Evolutionary conservation across 305 asterid species (phyloP).

Genomic region (Ajuga reptans): DNA sequence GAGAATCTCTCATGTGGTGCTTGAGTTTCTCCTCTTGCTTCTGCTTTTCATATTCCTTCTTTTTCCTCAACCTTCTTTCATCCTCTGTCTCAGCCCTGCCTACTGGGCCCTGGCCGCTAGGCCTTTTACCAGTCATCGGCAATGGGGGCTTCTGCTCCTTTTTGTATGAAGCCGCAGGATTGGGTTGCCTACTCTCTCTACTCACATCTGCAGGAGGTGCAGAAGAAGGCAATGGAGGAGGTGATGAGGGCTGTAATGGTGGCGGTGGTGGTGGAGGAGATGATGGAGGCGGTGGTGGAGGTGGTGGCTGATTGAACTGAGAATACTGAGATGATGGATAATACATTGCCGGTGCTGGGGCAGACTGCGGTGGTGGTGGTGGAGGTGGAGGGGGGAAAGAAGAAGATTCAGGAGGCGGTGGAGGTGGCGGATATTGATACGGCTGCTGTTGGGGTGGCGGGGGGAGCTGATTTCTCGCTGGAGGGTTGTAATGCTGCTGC

Average conservation of each 20-base stretch:
- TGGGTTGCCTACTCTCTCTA: slow-evolving; percentile 39
- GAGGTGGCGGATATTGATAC: slow-evolving; percentile 49
- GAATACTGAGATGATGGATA: slow-evolving; percentile 43
- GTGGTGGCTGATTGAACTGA: slow-evolving; percentile 53
- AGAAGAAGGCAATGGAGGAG: slow-evolving; percentile 58
- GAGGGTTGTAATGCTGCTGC: slow-evolving; percentile 43
- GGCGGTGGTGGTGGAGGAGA: slow-evolving; percentile 80
- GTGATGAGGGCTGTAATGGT: slow-evolving; percentile 58
- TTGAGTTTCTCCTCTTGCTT: slow-evolving; percentile 77
- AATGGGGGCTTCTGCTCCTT: slow-evolving; percentile 50
- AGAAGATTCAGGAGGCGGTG: slow-evolving; percentile 68
- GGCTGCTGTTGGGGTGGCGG: slow-evolving; percentile 54
- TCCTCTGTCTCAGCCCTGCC: slow-evolving; percentile 81
- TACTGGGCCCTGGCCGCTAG: slow-evolving; percentile 37
- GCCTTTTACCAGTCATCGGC: slow-evolving; percentile 41
- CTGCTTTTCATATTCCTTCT: slow-evolving; percentile 72
- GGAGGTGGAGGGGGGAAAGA: slow-evolving; percentile 47
- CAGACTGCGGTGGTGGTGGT: slow-evolving; percentile 38
- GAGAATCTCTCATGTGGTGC: slow-evolving; percentile 74
- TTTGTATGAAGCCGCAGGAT: slow-evolving; percentile 35
- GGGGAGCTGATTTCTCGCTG: slow-evolving; percentile 44
- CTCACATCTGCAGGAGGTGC: slow-evolving; percentile 37
- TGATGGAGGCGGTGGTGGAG: slow-evolving; percentile 64
- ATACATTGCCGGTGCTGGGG: slow-evolving; percentile 36
- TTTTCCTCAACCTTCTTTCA: slow-evolving; percentile 81